Evolutionary conservation across 2,329 filamentous ascomycete species (phyloP).

Genomic region (Aspergillus thermomutatus): DNA sequence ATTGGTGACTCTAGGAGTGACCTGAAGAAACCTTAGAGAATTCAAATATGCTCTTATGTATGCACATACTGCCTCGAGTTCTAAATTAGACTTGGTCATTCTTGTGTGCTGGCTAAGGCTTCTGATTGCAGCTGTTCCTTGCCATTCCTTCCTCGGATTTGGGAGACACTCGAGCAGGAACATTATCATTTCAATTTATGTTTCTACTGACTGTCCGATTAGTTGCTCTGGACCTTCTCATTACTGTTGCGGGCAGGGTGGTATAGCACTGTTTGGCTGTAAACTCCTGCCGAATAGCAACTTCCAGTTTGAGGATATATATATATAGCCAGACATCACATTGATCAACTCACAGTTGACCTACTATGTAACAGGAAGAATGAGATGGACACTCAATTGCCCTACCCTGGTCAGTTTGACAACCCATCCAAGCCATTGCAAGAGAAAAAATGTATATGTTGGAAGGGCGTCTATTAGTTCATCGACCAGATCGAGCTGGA

Average conservation of each 20-base stretch:
- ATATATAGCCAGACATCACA: too few relatives aligned
- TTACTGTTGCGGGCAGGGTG: too few relatives aligned
- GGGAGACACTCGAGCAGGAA: too few relatives aligned
- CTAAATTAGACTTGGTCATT: neutral
- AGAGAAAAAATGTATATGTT: neutral
- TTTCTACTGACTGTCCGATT: too few relatives aligned
- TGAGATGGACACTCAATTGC: neutral
- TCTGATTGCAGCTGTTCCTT: neutral
- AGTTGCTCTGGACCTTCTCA: too few relatives aligned
- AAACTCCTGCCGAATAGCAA: too few relatives aligned
- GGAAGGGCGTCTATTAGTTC: neutral
- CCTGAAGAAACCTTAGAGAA: too few relatives aligned
- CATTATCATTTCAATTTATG: too few relatives aligned
- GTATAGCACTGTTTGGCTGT: too few relatives aligned
- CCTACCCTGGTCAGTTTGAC: neutral
- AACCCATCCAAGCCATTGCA: neutral
- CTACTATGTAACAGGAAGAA: neutral
- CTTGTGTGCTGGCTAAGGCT: neutral
- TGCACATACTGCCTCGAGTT: neutral
- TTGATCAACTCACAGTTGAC: neutral
- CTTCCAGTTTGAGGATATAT: neutral
- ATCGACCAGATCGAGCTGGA: neutral
- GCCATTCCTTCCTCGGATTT: neutral
- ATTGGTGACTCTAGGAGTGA: neutral
- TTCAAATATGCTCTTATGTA: neutral